Evolutionary conservation across 2,329 filamentous ascomycete genomes (phyloP).

Genomic region (Microdochium bolleyi): DNA sequence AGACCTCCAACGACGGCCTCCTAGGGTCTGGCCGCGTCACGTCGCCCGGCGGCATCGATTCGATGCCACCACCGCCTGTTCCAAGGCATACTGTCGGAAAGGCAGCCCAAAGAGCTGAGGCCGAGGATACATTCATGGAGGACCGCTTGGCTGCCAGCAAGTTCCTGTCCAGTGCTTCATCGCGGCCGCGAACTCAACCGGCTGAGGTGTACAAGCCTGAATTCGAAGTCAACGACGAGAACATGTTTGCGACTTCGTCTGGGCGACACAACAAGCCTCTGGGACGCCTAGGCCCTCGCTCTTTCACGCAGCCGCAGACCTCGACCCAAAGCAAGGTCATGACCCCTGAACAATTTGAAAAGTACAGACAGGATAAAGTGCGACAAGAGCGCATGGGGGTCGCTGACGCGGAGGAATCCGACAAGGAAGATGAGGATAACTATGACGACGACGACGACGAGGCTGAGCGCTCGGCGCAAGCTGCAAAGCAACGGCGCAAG

Average conservation of each 20-base stretch:
- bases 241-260: conserved; percentile 43
- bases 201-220: neutral
- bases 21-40: conserved; percentile 16
- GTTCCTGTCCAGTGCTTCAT: neutral
- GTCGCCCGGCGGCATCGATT: conserved; percentile 7
- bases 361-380: conserved; percentile 67
- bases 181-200: neutral
- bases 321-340: conserved; percentile 61
- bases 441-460: conserved; percentile 66
- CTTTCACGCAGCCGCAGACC: conserved; percentile 27
- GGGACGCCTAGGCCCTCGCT: conserved; percentile 22
- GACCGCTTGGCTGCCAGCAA: neutral
- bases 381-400: conserved; percentile 40
- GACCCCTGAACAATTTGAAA: conserved; percentile 83
- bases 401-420: conserved; percentile 28
- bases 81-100: neutral
- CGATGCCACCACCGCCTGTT: conserved; percentile 8
- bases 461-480: conserved; percentile 62
- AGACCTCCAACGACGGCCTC: conserved; percentile 40
- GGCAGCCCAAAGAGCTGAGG: neutral
- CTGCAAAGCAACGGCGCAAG: conserved; percentile 71
- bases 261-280: conserved; percentile 26
- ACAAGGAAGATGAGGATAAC: conserved; percentile 37
- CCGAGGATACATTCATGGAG: neutral
- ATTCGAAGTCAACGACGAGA: conserved; percentile 36